Conservation (phyloP, 176 grass and related monocot genomes). For the barley (Hordeum vulgare) region DNA sequence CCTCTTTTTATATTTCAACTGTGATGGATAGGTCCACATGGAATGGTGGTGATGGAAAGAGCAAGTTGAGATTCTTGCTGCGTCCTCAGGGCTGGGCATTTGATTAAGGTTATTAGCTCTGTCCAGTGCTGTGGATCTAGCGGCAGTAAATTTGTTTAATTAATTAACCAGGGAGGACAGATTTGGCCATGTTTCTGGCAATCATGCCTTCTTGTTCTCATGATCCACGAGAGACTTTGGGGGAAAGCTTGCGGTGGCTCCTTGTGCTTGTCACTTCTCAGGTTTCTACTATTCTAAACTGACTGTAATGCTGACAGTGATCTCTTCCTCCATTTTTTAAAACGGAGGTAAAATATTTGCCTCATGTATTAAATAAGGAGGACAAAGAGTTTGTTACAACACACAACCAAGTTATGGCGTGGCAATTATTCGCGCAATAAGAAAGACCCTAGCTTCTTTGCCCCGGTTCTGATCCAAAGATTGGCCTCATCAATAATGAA, state of each 20-base stretch:
- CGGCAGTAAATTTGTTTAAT: slow-evolving; percentile 3
- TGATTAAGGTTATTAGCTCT: slow-evolving; percentile 21
- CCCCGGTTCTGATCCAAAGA: too few species aligned
- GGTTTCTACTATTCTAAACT: slow-evolving; percentile 10
- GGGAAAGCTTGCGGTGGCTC: not conserved
- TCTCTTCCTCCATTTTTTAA: too few species aligned
- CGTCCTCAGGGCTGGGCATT: slow-evolving; percentile 39
- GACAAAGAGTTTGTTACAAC: too few species aligned
- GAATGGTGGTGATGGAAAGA: slow-evolving; percentile 42
- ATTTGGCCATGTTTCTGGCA: slow-evolving; percentile 31
- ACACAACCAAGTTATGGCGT: too few species aligned
- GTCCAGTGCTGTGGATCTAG: slow-evolving; percentile 30
- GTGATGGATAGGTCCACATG: slow-evolving; percentile 16
- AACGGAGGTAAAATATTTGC: too few species aligned
- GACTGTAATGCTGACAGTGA: not conserved
- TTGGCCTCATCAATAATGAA: too few species aligned
- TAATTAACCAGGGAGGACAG: slow-evolving; percentile 2
- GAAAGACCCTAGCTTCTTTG: too few species aligned
- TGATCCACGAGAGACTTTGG: slow-evolving; percentile 7
- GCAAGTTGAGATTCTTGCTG: slow-evolving; percentile 53
- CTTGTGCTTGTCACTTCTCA: slow-evolving; percentile 18
- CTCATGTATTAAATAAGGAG: too few species aligned
- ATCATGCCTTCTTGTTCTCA: slow-evolving; percentile 28
- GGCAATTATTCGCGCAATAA: too few species aligned
- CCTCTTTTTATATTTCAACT: not conserved